Conservation (phyloP, 2,329 filamentous ascomycete species). For the Trichophaea hybrida region DNA sequence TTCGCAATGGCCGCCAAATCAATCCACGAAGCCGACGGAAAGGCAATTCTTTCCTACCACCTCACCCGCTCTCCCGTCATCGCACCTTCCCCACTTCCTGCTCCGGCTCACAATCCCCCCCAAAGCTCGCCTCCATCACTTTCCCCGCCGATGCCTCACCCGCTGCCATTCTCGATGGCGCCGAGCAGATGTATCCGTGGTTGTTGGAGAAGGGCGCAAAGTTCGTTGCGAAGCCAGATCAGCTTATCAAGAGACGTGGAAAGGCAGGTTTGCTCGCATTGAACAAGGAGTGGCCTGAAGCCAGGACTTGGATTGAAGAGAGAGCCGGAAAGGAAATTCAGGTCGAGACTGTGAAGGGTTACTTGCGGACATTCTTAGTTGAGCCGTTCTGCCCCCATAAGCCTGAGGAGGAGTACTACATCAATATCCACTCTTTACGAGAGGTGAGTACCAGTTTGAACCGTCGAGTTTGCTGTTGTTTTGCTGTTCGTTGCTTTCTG, state of each 20-base stretch:
- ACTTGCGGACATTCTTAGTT: slow-evolving; percentile 87
- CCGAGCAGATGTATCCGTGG: slow-evolving; percentile 95
- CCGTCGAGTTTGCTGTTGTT: slow-evolving; percentile 17
- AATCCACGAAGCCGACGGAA: slow-evolving; percentile 97
- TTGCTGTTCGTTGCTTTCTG: slow-evolving; percentile 4
- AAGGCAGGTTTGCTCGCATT: slow-evolving; percentile 93
- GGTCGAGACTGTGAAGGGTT: slow-evolving; percentile 82
- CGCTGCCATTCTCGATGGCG: slow-evolving; percentile 77
- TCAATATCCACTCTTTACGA: slow-evolving; percentile 99
- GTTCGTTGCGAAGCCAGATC: slow-evolving; percentile 98
- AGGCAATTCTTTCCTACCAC: slow-evolving; percentile 99
- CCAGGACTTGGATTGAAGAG: slow-evolving; percentile 83
- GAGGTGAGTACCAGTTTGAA: slow-evolving; percentile 55
- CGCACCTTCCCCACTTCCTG: slow-evolving; percentile 88
- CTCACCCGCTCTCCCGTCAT: slow-evolving; percentile 93
- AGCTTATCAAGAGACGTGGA: slow-evolving; percentile 98
- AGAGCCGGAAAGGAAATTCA: slow-evolving; percentile 81
- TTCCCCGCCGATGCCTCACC: slow-evolving; percentile 81
- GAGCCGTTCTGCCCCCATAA: slow-evolving; percentile 97
- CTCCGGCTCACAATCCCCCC: slow-evolving; percentile 77
- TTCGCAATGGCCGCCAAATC: slow-evolving; percentile 77
- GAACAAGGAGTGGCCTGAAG: slow-evolving; percentile 95
- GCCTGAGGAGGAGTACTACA: slow-evolving; percentile 94
- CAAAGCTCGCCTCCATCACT: slow-evolving; percentile 80
- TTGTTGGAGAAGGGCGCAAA: slow-evolving; percentile 67